Evolutionary conservation across 2,329 filamentous ascomycete genomes (phyloP), one percentile per base, ranked within the genome.

Genomic region (Epichloe festucae): DNA sequence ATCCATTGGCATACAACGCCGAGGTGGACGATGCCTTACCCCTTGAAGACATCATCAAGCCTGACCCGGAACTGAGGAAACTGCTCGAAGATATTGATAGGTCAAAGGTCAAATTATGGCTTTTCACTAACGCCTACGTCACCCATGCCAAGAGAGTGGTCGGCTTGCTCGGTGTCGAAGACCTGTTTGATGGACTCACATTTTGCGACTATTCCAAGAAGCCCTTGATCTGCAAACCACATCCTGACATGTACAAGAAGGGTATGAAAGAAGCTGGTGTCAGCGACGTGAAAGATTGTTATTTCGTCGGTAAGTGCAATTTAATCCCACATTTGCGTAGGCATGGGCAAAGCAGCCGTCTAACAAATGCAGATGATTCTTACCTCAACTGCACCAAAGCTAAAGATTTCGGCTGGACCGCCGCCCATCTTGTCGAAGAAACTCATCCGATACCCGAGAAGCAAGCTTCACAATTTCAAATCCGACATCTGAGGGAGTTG

Each of bases 11-110:
- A 51, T 98, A 97, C 73, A 98, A 98, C 67, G 71, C 79, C 57
- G 85, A 95, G 68, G 93, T 98, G 12, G 93, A 98, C 64, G 93
- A 98, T 66, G 93, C 93, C 3, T 71, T 98, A 21, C 90, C 93
- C 0, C 77, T 98, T 3, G 88, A 96, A 62, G 74, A 78, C 17
- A 80, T 97, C 62, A 85, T 98, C 64, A 84, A 83, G 63, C 87
- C 89, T 0, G 81, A 94, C 60, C 77, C 82, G 0, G 74, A 82
- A 61, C 74, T 97, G 42, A 83, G 88, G 48, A 74, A 78, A 61
- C 69, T 98, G 45, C 80, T 98, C 5, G 74, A 85, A 65, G 86
- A 90, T 57, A 82, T 98, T 50, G 90, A 98, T 68, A 84, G 69
- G 53, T 79, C 73, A 61, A 94, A 94, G 65, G 87, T 96, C 56